Evolutionary conservation across 345 rosid species (phyloP), one percentile per base, ranked within the genome.

Genomic region (Lagerstroemia speciosa): DNA sequence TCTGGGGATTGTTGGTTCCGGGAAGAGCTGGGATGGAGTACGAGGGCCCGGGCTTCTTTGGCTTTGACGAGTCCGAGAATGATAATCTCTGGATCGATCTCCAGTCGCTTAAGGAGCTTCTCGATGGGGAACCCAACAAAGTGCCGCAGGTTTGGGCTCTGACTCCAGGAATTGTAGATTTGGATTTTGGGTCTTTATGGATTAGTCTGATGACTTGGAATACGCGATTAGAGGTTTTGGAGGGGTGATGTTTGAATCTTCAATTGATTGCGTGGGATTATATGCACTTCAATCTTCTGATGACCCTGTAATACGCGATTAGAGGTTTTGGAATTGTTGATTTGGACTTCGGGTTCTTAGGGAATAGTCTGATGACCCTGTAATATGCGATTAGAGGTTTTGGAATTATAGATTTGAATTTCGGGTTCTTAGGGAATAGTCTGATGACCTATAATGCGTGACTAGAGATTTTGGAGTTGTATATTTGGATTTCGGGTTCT

Each of bases 81-180:
- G 73, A 70, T 14, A 40, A 71, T 38, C 38, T 71, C 29, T 3
- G 65, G 22, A 71, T 71, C 31, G 74, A 66, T 17, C 15, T 50
- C 32, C 64, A 71, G 0, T 57, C 48, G 64, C 29, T 71, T 0
- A 65, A 65, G 52, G 55, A 27, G 24, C 46, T 71, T 45, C 67
- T 71, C 64, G 65, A 71, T 8, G 74, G 65, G 64, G 64, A 22
- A 27, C 74, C 74, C 22, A 29, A 33, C 26, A n/a, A 43, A 22
- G 55, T 40, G 2, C 14, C 26, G 43, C 66, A 69, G 72, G 72
- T 69, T 45, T n/a, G 58, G 60, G 37, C 20, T 65, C 26, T 65
- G 19, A 16, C 5, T 65, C 20, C 12, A 2, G 31, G 34, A 34
- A 22, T 33, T 53, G 29, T 29, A 24, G 37, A 46, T 27, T 38